Percentiles rank a stretch among this genome's conserved stretches.
Evolutionary conservation across 495 filamentous ascomycete genomes (phyloP).

Genomic region (Penicillium canariense): DNA sequence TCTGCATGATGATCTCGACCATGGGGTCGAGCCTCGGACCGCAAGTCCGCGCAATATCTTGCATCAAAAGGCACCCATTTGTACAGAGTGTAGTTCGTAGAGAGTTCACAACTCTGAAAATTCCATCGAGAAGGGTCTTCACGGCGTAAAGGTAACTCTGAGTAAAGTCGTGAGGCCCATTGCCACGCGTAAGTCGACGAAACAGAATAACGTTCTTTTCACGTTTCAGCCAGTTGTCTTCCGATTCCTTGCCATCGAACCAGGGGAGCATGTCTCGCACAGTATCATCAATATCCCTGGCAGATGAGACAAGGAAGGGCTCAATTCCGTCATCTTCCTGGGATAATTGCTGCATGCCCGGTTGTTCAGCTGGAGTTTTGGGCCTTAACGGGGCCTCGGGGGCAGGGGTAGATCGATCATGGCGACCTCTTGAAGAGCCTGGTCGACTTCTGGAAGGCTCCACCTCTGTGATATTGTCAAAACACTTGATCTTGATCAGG

Average conservation of each 20-base stretch:
- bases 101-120: slow-evolving; percentile 83
- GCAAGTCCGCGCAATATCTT: slow-evolving; percentile 75
- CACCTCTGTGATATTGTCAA: slow-evolving; percentile 11
- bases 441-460: slow-evolving; percentile 18
- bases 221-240: slow-evolving; percentile 84
- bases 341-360: slow-evolving; percentile 4
- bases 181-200: slow-evolving; percentile 76
- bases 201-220: slow-evolving; percentile 76
- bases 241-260: slow-evolving; percentile 89
- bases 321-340: slow-evolving; percentile 63
- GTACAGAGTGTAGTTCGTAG: slow-evolving; percentile 86
- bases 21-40: slow-evolving; percentile 81
- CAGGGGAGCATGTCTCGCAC: slow-evolving; percentile 72
- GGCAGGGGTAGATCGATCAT: slow-evolving; percentile 21
- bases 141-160: slow-evolving; percentile 65
- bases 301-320: slow-evolving; percentile 75
- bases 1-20: slow-evolving; percentile 87
- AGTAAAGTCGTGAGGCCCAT: slow-evolving; percentile 74
- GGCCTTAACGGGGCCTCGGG: slow-evolving; percentile 19
- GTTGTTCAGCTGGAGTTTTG: slow-evolving; percentile 20
- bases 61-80: slow-evolving; percentile 77
- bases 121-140: slow-evolving; percentile 77
- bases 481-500: neutral
- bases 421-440: slow-evolving; percentile 21
- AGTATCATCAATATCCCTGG: slow-evolving; percentile 79